Base-by-base conservation (phyloP, 2,329 filamentous ascomycete species). In the Paracoccidioides brasiliensis region DNA sequence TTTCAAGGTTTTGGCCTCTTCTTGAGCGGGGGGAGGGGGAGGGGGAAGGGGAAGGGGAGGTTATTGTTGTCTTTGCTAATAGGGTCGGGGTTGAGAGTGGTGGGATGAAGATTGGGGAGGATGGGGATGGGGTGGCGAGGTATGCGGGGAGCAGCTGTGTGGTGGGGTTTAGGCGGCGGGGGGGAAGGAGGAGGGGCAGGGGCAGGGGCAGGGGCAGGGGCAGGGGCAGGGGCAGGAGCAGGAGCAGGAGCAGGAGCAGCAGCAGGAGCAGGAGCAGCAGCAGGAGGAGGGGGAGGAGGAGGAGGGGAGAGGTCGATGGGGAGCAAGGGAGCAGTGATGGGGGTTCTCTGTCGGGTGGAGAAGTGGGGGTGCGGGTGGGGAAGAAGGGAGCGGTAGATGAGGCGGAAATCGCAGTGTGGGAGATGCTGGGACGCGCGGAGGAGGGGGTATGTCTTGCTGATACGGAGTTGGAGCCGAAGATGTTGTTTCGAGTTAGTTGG, bases 1-100 rank as follows among this genome's bases (percentile, higher is more conserved):
- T 84, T 22, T 75, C 79, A 64, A 69, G 82, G 44, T 79, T 84
- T 56, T 72, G 74, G 64, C 81, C 81, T 1, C 64, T 77, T 7
- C 57, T 76, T n/a, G 62, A 33, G 32, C 22, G 56, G 35, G 67
- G 69, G 54, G 63, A 68, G 49, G 45, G 43, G n/a, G 49, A 52
- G 37, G 55, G 38, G 15, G 45, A 49, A 4, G 37, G 63, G 60
- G 57, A 58, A 8, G 57, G 57, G 22, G 71, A 71, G 58, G 67
- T 73, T 14, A 64, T 77, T 51, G 65, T 76, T 15, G 69, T 77
- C 41, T 74, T 74, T 63, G 73, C 73, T 14, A 77, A 77, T 64
- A 64, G 75, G 49, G 63, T 67, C 10, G 75, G 75, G 1, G 67
- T 72, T 55, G 75, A 75, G 56, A 65, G 59, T 69, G 68, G 15